Evolutionary conservation across 2,329 filamentous ascomycete genomes (phyloP), one percentile per base, ranked within the genome.

Genomic region (Hypoxylon sp.): DNA sequence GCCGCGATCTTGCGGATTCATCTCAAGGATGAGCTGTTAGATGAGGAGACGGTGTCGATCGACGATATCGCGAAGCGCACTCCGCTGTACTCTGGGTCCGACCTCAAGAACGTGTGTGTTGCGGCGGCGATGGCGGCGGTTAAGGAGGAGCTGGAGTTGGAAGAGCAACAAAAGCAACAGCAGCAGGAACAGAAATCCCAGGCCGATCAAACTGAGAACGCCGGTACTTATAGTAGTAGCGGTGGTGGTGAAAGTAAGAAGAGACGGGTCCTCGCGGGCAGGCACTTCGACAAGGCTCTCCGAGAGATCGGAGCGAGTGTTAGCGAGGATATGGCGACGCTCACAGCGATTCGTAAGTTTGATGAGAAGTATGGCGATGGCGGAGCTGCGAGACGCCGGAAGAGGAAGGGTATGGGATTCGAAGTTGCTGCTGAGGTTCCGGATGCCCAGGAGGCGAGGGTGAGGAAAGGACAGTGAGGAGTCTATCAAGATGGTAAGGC

Each of bases 301-400:
- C 87, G 89, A 74, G 94, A 98, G 80, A 97, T 99, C 73, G 93
- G 91, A 62, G 94, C 96, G 0, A 97, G 93, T 75, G 94, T 98
- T 72, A 94, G 90, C 74, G 95, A 98, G 80, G 94, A 99, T 76
- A 98, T 98, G 95, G 86, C 89, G 53, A 93, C 90, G 33, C 83
- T 99, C 69, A 88, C 89, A 71, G 92, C 93, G 11, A 97, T 99
- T 75, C 88, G 93, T 74, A 97, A 97, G 81, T 99, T 98, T 77
- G 96, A 99, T 78, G 93, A 97, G 81, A 92, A 95, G 79, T 99
- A 94, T 78, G 95, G 96, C 26, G 94, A 97, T 77, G 87, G 91
- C 37, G 91, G 89, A 76, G 88, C 87, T 1, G 87, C 88, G 73
- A 87, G 88, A 76, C 88, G 87, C 77, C 90, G 87, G 79, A 88